Evolutionary conservation across 148 eudicot genomes (phyloP), one percentile per base, ranked within the genome.

Genomic region (Fagopyrum esculentum): DNA sequence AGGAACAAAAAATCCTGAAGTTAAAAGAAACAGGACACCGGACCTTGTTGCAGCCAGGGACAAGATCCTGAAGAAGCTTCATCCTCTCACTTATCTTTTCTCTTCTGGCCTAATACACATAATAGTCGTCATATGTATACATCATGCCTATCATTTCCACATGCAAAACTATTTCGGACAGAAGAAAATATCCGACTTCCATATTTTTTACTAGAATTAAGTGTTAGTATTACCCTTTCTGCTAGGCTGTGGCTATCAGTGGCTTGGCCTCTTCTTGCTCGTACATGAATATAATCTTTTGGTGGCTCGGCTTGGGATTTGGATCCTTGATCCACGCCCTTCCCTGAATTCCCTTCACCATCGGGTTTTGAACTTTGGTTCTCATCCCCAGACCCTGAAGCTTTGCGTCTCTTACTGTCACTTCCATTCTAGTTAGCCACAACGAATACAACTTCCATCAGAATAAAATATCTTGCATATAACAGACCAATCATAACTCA

Each of bases 221-320:
- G 59, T 48, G 30, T 80, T 85, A 55, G 59, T 48, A 19, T 80
- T 85, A 89, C 93, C 78, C 93, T 79, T 83, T 89, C 93, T 48
- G 93, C 93, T 74, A 89, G 81, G 72, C 90, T 87, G 78, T 89
- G 93, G 78, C 89, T 89, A 82, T 89, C 93, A 1, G 93, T 89
- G 46, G 93, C 93, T 85, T 89, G 93, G 64, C 93, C 93, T 75
- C 93, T 79, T 76, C 93, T 78, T 9, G 93, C 93, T 76, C 93
- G 89, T n/a, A 89, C 93, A 64, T 89, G 93, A 52, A 89, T 89
- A 77, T 82, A 89, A 77, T 89, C 93, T 80, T 89, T 89, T 6
- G 89, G 82, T 5, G 81, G 89, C 68, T 89, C 89, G 12, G 79
- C 46, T 51, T 59, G 73, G 16, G 78, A 75, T 72, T 86, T 89